Evolutionary conservation across 768 basidiomycete species (phyloP).

Genomic region (Suillus lakei): DNA sequence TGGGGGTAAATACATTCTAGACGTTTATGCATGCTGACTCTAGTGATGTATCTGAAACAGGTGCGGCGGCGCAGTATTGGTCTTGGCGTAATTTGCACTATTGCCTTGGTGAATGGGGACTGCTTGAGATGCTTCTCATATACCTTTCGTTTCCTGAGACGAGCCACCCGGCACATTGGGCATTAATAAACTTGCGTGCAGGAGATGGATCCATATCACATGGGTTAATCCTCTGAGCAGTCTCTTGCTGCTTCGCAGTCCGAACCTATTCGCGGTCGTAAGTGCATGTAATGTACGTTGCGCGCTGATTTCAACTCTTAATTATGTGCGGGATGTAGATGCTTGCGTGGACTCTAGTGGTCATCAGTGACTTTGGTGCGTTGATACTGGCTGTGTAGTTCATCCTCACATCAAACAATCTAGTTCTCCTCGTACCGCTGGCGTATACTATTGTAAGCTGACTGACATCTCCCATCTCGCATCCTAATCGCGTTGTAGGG

Average conservation of each 20-base stretch:
- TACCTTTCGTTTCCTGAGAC: constrained; percentile 64
- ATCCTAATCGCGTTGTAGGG: constrained; percentile 42
- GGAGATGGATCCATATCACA: constrained; percentile 31
- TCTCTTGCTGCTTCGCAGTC: constrained; percentile 57
- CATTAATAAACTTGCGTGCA: constrained; percentile 47
- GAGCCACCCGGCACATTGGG: constrained; percentile 62
- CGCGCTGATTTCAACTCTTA: not conserved
- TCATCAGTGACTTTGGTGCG: not conserved
- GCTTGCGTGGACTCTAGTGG: not conserved
- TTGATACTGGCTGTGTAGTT: constrained; percentile 17
- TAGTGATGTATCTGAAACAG: constrained; percentile 28
- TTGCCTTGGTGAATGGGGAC: constrained; percentile 44
- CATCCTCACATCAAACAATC: constrained; percentile 28
- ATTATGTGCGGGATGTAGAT: not conserved
- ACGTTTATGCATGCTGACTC: not conserved
- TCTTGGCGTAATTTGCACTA: constrained; percentile 71
- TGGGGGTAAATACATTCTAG: constrained; percentile 46
- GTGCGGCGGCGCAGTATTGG: constrained; percentile 56
- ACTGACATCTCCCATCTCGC: not conserved
- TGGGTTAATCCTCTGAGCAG: constrained; percentile 65
- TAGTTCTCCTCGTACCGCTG: constrained; percentile 54
- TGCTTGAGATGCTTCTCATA: constrained; percentile 46
- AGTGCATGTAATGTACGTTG: constrained; percentile 24
- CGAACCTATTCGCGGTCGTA: constrained; percentile 60
- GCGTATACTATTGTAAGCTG: constrained; percentile 60